Conservation (phyloP, 2,329 filamentous ascomycete genomes). For the Exophiala bonariae region DNA sequence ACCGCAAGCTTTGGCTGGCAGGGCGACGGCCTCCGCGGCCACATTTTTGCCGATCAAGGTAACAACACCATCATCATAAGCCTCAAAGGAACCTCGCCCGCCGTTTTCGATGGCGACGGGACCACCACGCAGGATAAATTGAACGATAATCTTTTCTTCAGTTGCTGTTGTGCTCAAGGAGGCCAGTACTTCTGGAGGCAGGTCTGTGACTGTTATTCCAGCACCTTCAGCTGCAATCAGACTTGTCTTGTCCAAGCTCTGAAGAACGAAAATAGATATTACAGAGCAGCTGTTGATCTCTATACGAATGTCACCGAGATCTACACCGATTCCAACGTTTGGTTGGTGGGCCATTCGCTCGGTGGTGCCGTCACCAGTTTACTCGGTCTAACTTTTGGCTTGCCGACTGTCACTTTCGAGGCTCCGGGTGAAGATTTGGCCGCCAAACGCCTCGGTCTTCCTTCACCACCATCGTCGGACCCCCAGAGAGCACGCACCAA, state of each 20-base stretch:
- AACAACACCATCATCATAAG: constrained; percentile 90
- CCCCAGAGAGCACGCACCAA: constrained; percentile 66
- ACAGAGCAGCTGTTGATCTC: constrained; percentile 81
- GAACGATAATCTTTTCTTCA: constrained; percentile 97
- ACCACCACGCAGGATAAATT: constrained; percentile 97
- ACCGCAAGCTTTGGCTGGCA: constrained; percentile 93
- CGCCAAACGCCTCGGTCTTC: constrained; percentile 79
- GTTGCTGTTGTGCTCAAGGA: constrained; percentile 94
- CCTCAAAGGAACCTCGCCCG: constrained; percentile 85
- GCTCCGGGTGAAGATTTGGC: constrained; percentile 89
- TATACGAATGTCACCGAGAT: constrained; percentile 89
- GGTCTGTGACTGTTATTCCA: constrained; percentile 88
- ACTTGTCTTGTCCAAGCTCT: constrained; percentile 80
- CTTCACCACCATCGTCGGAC: constrained; percentile 76
- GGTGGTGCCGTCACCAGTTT: constrained; percentile 88
- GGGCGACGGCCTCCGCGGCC: constrained; percentile 81
- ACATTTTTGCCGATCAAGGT: constrained; percentile 83
- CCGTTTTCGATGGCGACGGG: constrained; percentile 93
- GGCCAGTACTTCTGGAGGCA: constrained; percentile 87
- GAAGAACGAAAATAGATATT: constrained; percentile 83
- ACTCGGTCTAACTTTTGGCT: constrained; percentile 83
- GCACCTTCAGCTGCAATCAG: constrained; percentile 86
- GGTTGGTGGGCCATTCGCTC: constrained; percentile 89
- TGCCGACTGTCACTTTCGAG: constrained; percentile 90
- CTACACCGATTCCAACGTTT: constrained; percentile 81